A percentile compares a stretch with the other conserved stretches of the same genome.
Conservation (phyloP, 2,329 filamentous ascomycete species). For the Leptographium lundbergii region DNA sequence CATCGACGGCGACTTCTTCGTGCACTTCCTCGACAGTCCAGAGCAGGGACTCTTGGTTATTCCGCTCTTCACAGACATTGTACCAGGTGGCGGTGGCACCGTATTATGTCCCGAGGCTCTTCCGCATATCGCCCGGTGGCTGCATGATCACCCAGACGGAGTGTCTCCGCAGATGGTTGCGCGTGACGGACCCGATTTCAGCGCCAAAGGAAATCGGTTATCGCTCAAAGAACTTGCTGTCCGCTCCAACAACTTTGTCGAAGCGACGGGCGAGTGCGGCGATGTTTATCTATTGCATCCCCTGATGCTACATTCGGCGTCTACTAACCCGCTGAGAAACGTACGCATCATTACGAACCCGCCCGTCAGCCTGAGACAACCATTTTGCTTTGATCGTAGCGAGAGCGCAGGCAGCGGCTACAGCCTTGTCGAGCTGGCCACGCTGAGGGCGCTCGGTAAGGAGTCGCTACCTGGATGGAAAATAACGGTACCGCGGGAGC, state of each 20-base stretch:
- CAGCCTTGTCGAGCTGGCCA: slow-evolving; percentile 43
- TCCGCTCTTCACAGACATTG: slow-evolving; percentile 53
- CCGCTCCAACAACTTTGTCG: slow-evolving; percentile 34
- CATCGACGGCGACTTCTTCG: slow-evolving; percentile 60
- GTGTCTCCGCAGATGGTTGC: slow-evolving; percentile 54
- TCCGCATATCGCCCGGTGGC: slow-evolving; percentile 41
- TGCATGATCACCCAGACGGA: slow-evolving; percentile 49
- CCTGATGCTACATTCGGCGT: slow-evolving; percentile 45
- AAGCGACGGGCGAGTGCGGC: slow-evolving; percentile 39
- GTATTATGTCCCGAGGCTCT: slow-evolving; percentile 50
- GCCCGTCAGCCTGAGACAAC: slow-evolving; percentile 36
- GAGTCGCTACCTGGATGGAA: slow-evolving; percentile 38
- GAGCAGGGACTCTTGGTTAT: slow-evolving; percentile 59
- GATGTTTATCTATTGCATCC: slow-evolving; percentile 49
- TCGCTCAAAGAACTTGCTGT: slow-evolving; percentile 26
- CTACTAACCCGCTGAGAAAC: slow-evolving; percentile 27
- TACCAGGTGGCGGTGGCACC: slow-evolving; percentile 48
- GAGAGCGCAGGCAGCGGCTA: slow-evolving; percentile 24
- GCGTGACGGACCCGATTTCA: slow-evolving; percentile 34
- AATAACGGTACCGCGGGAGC: slow-evolving; percentile 34
- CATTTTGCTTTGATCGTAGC: slow-evolving; percentile 37
- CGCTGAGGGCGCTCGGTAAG: slow-evolving; percentile 33
- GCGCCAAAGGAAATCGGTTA: slow-evolving; percentile 23
- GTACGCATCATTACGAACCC: slow-evolving; percentile 44
- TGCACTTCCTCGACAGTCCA: slow-evolving; percentile 57